Percentiles rank a stretch among this genome's conserved stretches.
phyloP scores from a whole-genome alignment of 2,329 filamentous ascomycete species.

The Epichloe baconii region DNA sequence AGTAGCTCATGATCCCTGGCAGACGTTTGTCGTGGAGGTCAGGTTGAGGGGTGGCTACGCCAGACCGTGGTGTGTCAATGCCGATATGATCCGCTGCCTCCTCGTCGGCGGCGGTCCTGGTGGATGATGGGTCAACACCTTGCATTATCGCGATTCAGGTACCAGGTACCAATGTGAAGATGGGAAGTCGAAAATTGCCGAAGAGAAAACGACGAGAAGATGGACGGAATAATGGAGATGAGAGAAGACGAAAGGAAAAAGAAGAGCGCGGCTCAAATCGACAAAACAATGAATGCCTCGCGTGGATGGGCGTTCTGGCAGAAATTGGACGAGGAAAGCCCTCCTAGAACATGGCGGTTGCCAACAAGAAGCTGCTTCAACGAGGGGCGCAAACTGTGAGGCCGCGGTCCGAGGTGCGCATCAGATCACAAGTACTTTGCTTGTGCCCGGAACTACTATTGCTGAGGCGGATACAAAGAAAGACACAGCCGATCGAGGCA shows the following conservation, averaged over 20 bases:
- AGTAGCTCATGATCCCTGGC: slow-evolving; percentile 93
- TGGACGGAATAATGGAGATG: not conserved
- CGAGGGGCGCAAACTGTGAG: slow-evolving; percentile 4
- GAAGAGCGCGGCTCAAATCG: not conserved
- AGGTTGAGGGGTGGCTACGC: slow-evolving; percentile 83
- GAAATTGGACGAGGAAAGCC: slow-evolving; percentile 17
- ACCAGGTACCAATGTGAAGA: slow-evolving; percentile 5
- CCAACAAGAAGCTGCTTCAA: slow-evolving; percentile 18
- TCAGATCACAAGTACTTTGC: slow-evolving; percentile 8
- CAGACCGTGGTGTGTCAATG: slow-evolving; percentile 77
- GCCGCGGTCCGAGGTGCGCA: slow-evolving; percentile 10
- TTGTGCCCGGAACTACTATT: not conserved
- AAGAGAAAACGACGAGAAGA: not conserved
- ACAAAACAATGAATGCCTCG: slow-evolving; percentile 9
- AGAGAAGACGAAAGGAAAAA: not conserved
- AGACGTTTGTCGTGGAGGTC: slow-evolving; percentile 90
- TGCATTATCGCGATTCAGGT: slow-evolving; percentile 24
- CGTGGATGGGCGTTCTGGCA: slow-evolving; percentile 12
- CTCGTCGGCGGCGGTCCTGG: slow-evolving; percentile 50
- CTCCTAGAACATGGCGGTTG: slow-evolving; percentile 29
- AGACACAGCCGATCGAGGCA: not conserved
- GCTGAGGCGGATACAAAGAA: not conserved
- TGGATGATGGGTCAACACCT: slow-evolving; percentile 37
- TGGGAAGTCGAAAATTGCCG: not conserved
- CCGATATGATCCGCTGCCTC: slow-evolving; percentile 66